These are phyloP conservation scores for Verticillium nubilum DNA, from an alignment of 2,329 filamentous ascomycete species.

Conservation along the genomic window DNA sequence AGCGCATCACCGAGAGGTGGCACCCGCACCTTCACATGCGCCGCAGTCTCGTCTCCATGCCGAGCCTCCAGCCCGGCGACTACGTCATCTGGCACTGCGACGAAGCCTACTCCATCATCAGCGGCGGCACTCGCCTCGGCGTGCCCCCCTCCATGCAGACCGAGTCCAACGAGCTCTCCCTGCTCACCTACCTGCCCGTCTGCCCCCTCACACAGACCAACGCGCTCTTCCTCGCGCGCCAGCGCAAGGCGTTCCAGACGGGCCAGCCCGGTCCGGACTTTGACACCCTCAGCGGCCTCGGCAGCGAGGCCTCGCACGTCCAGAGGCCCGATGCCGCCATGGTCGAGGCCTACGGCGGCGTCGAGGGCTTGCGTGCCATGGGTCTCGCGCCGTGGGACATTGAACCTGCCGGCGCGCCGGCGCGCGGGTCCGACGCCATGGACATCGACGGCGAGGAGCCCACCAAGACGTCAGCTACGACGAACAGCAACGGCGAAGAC, in stretches of 20 bases:
- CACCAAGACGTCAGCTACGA: neutral
- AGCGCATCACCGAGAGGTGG: slow-evolving; percentile 52
- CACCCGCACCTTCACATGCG: slow-evolving; percentile 50
- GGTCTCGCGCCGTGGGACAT: slow-evolving; percentile 47
- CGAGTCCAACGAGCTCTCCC: slow-evolving; percentile 30
- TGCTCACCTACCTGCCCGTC: slow-evolving; percentile 50
- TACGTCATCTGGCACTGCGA: slow-evolving; percentile 57
- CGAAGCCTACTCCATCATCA: slow-evolving; percentile 49
- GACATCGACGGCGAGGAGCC: slow-evolving; percentile 18
- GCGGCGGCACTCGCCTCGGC: slow-evolving; percentile 25
- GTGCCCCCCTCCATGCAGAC: slow-evolving; percentile 16
- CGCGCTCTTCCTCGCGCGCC: slow-evolving; percentile 33
- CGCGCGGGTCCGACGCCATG: slow-evolving; percentile 16
- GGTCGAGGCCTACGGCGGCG: slow-evolving; percentile 44
- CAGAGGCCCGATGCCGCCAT: slow-evolving; percentile 43
- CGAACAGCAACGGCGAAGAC: slow-evolving; percentile 12
- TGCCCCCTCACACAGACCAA: slow-evolving; percentile 41
- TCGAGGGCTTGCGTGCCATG: slow-evolving; percentile 50
- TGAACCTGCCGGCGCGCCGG: slow-evolving; percentile 23
- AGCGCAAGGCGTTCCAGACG: slow-evolving; percentile 47
- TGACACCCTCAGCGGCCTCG: slow-evolving; percentile 45
- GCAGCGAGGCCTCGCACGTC: slow-evolving; percentile 45
- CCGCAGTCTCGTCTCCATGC: slow-evolving; percentile 48
- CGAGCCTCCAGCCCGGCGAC: slow-evolving; percentile 48
- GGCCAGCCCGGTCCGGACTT: slow-evolving; percentile 52